Evolutionary conservation across 2,329 filamentous ascomycete species (phyloP).

Genomic region (Aquanectria penicillioides): DNA sequence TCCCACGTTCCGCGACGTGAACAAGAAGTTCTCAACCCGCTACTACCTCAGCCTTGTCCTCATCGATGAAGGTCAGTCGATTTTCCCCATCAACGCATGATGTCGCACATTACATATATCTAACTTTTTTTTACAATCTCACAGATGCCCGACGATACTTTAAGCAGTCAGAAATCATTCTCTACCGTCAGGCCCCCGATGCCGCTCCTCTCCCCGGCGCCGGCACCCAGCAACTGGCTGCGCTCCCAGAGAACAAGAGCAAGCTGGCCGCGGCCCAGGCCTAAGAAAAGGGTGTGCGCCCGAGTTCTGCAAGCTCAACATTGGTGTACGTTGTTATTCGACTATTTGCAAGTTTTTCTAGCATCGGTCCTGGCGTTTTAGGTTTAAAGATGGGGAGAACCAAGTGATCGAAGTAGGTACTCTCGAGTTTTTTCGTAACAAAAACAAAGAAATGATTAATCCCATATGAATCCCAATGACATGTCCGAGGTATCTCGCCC

Average conservation of each 20-base stretch:
- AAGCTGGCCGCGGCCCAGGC: slow-evolving; percentile 51
- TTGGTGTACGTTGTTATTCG: slow-evolving; percentile 37
- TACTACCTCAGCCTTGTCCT: slow-evolving; percentile 97
- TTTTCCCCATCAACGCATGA: background rate
- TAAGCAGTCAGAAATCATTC: slow-evolving; percentile 98
- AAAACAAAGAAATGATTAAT: slow-evolving; percentile 39
- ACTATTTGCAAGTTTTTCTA: slow-evolving; percentile 45
- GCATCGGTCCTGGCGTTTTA: slow-evolving; percentile 54
- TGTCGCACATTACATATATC: background rate
- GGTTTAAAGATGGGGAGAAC: slow-evolving; percentile 41
- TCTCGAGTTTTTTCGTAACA: slow-evolving; percentile 34
- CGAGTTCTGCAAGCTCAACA: slow-evolving; percentile 16
- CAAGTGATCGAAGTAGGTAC: slow-evolving; percentile 35
- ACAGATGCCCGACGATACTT: slow-evolving; percentile 95
- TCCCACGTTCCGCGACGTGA: slow-evolving; percentile 98
- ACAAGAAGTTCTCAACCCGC: slow-evolving; percentile 99
- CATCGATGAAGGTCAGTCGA: slow-evolving; percentile 84
- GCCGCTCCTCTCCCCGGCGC: slow-evolving; percentile 48
- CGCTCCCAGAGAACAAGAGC: slow-evolving; percentile 58
- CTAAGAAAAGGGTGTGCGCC: slow-evolving; percentile 26
- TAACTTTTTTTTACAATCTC: slow-evolving; percentile 28
- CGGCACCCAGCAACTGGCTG: slow-evolving; percentile 53
- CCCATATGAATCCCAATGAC: slow-evolving; percentile 37
- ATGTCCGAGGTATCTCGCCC: slow-evolving; percentile 46
- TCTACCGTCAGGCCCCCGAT: slow-evolving; percentile 84